Conservation (phyloP, 2,329 filamentous ascomycete genomes). For the Exophiala viscosa region DNA sequence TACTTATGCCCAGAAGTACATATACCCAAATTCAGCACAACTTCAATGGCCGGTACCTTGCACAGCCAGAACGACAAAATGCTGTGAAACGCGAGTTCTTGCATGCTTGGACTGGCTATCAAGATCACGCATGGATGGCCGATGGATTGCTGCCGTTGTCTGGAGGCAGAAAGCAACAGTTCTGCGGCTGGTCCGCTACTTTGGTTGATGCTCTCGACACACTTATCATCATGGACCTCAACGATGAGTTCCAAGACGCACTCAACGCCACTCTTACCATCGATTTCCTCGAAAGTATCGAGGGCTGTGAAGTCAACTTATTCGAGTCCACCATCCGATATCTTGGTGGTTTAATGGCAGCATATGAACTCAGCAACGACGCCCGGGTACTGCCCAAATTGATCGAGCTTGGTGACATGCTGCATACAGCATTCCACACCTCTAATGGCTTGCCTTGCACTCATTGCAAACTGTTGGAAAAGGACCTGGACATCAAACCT, state of each 20-base stretch:
- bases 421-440: conserved; percentile 45
- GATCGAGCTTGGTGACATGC: conserved; percentile 52
- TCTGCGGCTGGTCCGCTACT: conserved; percentile 51
- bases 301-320: conserved; percentile 38
- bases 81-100: conserved; percentile 14
- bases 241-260: conserved; percentile 55
- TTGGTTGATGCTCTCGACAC: conserved; percentile 60
- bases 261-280: conserved; percentile 50
- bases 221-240: conserved; percentile 59
- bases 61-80: conserved; percentile 5
- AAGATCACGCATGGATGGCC: conserved; percentile 15
- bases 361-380: conserved; percentile 52
- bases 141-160: conserved; percentile 10
- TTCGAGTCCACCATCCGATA: conserved; percentile 53
- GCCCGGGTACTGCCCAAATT: conserved; percentile 49
- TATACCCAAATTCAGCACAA: conserved; percentile 4
- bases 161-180: conserved; percentile 3
- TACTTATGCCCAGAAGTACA: neutral
- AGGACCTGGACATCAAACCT: neutral
- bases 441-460: conserved; percentile 29
- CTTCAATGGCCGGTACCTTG: neutral
- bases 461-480: conserved; percentile 7
- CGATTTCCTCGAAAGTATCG: conserved; percentile 48
- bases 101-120: conserved; percentile 13
- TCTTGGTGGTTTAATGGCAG: conserved; percentile 51